These are phyloP conservation scores for Leishmania tarentolae DNA, from an alignment of 208 protist species.

Conservation along the genomic window DNA sequence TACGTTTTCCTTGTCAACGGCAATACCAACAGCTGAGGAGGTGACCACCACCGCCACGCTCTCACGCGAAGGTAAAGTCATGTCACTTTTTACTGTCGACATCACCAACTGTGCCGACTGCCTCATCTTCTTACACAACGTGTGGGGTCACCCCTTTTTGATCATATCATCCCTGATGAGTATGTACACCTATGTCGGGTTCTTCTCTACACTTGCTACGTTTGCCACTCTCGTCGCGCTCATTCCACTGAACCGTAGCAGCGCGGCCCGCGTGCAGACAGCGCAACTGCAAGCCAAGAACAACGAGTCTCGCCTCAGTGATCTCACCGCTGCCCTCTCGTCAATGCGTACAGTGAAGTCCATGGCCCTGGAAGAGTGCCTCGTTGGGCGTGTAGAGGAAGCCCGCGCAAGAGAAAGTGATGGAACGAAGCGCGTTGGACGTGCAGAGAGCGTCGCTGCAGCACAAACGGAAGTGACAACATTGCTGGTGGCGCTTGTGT, in stretches of 20 bases:
- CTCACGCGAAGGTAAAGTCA: slow-evolving; percentile 52
- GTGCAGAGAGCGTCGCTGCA: slow-evolving; percentile 50
- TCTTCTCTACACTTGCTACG: slow-evolving; percentile 53
- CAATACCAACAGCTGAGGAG: slow-evolving; percentile 11
- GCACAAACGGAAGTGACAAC: slow-evolving; percentile 61
- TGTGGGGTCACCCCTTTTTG: slow-evolving; percentile 72
- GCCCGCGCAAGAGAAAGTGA: slow-evolving; percentile 50
- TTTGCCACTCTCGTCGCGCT: slow-evolving; percentile 52
- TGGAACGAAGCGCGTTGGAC: slow-evolving; percentile 38
- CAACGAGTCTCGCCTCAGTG: slow-evolving; percentile 54
- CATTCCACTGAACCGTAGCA: slow-evolving; percentile 62
- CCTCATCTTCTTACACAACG: slow-evolving; percentile 77
- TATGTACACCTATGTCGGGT: slow-evolving; percentile 74
- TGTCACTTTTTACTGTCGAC: slow-evolving; percentile 73
- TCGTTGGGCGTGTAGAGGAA: slow-evolving; percentile 43
- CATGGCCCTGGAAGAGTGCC: slow-evolving; percentile 60
- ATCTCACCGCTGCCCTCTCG: slow-evolving; percentile 59
- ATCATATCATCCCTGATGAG: slow-evolving; percentile 56
- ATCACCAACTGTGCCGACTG: slow-evolving; percentile 58
- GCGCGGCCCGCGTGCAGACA: slow-evolving; percentile 44
- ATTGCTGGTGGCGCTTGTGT: slow-evolving; percentile 62
- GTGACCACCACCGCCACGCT: slow-evolving; percentile 8
- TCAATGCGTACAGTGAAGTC: slow-evolving; percentile 78
- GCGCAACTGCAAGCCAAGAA: slow-evolving; percentile 57
- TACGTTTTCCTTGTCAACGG: background rate